These are phyloP conservation scores for Trametes sp. DNA, from an alignment of 1,284 basidiomycete species.

Conservation along the genomic window DNA sequence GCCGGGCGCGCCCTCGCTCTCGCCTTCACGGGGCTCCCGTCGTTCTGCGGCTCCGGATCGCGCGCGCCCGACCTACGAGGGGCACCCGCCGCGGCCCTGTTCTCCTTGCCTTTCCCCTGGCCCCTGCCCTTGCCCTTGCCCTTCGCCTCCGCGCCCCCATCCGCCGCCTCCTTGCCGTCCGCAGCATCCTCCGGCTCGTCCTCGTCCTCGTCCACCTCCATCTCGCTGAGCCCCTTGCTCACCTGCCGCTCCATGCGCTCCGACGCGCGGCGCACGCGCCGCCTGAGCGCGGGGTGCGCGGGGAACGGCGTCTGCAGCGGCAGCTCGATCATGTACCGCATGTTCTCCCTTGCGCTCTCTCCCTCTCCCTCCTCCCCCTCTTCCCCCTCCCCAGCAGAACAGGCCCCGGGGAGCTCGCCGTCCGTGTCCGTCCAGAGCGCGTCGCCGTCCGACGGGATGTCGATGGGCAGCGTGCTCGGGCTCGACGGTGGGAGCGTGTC, in stretches of 20 bases:
- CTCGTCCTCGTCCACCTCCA: conserved; percentile 33
- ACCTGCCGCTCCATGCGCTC: conserved; percentile 39
- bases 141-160: conserved; percentile 1
- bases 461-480: conserved; percentile 29
- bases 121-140: too few species aligned
- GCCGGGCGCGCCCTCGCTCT: not conserved
- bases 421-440: conserved; percentile 25
- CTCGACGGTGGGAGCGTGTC: conserved; percentile 24
- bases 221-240: conserved; percentile 37
- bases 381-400: not conserved
- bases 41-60: not conserved
- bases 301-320: conserved; percentile 40
- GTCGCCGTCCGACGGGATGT: conserved; percentile 24
- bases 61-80: not conserved
- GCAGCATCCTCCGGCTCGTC: conserved; percentile 13
- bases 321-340: conserved; percentile 29
- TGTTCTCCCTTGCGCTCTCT: conserved; percentile 10
- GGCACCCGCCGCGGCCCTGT: not conserved
- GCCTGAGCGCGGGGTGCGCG: conserved; percentile 34
- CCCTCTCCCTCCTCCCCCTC: not conserved
- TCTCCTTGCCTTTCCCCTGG: not conserved
- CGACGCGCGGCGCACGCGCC: conserved; percentile 39
- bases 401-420: not conserved
- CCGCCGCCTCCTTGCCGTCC: conserved; percentile 10
- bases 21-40: conserved; percentile 7